These are phyloP conservation scores for Paramecium caudatum DNA, from an alignment of 73 alveolate species.

Conservation along the genomic window DNA sequence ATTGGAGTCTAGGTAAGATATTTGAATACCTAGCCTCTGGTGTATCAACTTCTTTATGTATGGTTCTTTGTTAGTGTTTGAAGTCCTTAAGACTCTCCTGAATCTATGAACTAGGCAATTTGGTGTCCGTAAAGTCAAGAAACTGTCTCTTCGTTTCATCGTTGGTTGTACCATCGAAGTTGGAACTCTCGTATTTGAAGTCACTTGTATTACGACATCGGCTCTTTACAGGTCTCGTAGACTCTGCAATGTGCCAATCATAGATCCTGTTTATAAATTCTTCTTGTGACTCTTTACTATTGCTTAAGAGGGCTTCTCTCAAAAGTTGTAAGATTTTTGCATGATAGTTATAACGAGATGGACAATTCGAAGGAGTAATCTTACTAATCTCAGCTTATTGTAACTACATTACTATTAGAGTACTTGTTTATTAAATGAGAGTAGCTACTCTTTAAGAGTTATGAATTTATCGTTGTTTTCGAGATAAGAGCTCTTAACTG, in stretches of 20 bases:
- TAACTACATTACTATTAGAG: background rate
- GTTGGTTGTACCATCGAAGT: slow-evolving; percentile 45
- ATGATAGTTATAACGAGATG: slow-evolving; percentile 28
- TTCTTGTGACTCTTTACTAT: background rate
- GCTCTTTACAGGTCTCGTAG: background rate
- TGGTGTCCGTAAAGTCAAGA: background rate
- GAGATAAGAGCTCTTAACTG: background rate
- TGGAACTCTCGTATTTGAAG: slow-evolving; percentile 24
- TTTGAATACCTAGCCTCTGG: slow-evolving; percentile 38
- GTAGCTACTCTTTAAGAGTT: background rate
- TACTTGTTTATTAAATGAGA: slow-evolving; percentile 28
- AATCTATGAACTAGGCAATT: background rate
- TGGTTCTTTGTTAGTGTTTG: background rate
- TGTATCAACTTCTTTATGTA: slow-evolving; percentile 36
- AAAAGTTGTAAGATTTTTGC: background rate
- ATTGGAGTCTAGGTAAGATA: background rate
- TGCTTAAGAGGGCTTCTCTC: slow-evolving; percentile 2
- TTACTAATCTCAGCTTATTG: slow-evolving; percentile 30
- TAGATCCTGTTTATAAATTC: background rate
- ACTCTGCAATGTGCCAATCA: slow-evolving; percentile 24
- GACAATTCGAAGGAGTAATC: slow-evolving; percentile 28
- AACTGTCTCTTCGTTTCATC: slow-evolving; percentile 38
- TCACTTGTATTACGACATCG: slow-evolving; percentile 8
- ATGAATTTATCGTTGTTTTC: slow-evolving; percentile 31
- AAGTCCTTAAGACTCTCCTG: background rate